Evolutionary conservation across 2,329 filamentous ascomycete genomes (phyloP).

Genomic region (Pestalotiopsis sp.): DNA sequence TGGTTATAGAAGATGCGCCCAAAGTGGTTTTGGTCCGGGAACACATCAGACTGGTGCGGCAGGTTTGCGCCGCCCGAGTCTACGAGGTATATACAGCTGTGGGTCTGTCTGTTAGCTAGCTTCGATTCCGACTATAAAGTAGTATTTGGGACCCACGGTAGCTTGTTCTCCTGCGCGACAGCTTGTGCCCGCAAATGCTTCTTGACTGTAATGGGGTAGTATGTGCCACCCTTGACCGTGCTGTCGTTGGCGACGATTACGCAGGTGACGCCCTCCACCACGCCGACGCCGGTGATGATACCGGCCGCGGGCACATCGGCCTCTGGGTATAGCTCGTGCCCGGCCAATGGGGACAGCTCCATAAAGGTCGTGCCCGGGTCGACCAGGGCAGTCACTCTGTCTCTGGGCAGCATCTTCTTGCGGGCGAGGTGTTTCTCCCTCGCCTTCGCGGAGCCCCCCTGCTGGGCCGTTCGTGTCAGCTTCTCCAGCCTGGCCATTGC

Average conservation of each 20-base stretch:
- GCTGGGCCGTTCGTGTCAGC: conserved; percentile 72
- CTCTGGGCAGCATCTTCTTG: conserved; percentile 92
- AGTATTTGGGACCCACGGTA: conserved; percentile 53
- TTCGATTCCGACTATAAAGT: neutral
- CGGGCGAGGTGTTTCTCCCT: conserved; percentile 83
- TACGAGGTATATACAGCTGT: conserved; percentile 87
- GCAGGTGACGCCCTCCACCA: conserved; percentile 87
- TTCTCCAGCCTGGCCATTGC: conserved; percentile 69
- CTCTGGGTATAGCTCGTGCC: conserved; percentile 81
- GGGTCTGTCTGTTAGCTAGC: conserved; percentile 3
- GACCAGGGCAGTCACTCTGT: conserved; percentile 83
- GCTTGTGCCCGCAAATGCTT: conserved; percentile 94
- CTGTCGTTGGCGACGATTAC: conserved; percentile 95
- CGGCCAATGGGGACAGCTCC: conserved; percentile 91
- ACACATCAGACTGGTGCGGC: conserved; percentile 92
- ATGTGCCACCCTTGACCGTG: conserved; percentile 96
- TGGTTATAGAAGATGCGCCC: conserved; percentile 99
- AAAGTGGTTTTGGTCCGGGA: conserved; percentile 93
- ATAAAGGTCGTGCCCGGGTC: conserved; percentile 90
- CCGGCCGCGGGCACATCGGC: conserved; percentile 88
- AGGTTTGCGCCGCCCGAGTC: conserved; percentile 96
- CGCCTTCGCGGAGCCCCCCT: conserved; percentile 80
- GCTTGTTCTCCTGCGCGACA: conserved; percentile 84
- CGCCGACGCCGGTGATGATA: conserved; percentile 90
- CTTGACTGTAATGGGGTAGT: conserved; percentile 96